These are phyloP conservation scores for Hysterium pulicare DNA, from an alignment of 2,329 filamentous ascomycete genomes.

Conservation along the genomic window DNA sequence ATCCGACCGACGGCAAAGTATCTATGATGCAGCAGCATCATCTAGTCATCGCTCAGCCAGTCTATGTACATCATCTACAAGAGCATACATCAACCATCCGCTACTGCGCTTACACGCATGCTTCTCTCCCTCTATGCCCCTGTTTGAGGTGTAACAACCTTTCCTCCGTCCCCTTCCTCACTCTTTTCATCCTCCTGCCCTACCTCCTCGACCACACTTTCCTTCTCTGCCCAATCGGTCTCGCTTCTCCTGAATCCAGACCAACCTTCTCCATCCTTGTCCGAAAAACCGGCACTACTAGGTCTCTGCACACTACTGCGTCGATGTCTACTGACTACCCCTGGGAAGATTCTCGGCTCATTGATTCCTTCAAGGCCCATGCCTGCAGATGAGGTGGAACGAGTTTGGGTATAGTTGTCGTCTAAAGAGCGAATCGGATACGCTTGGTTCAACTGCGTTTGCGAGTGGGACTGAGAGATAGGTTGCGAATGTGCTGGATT, in stretches of 20 bases:
- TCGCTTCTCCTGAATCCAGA: constrained; percentile 4
- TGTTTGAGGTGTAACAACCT: too few relatives aligned
- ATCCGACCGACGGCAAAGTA: too few relatives aligned
- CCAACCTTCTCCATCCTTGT: constrained; percentile 5
- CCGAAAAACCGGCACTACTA: constrained; percentile 11
- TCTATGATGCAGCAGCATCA: too few relatives aligned
- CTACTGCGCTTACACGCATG: too few relatives aligned
- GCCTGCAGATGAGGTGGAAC: constrained; percentile 20
- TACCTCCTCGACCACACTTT: constrained; percentile 8
- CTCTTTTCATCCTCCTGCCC: constrained; percentile 9
- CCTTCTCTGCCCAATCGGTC: constrained; percentile 7
- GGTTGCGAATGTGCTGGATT: too few relatives aligned
- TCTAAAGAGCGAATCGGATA: constrained; percentile 6
- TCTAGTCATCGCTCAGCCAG: too few relatives aligned
- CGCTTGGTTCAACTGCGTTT: constrained; percentile 5
- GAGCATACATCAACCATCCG: too few relatives aligned
- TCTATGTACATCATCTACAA: too few relatives aligned
- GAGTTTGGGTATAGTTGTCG: constrained; percentile 5
- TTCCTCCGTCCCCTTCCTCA: not conserved
- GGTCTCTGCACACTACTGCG: constrained; percentile 30
- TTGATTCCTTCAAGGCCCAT: constrained; percentile 48
- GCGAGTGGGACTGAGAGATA: constrained; percentile 4
- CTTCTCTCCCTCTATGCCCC: too few relatives aligned
- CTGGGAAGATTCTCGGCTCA: constrained; percentile 70
- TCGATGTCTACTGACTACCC: constrained; percentile 55